Evolutionary conservation across 768 basidiomycete species (phyloP), one percentile per base, ranked within the genome.

Genomic region (Inosperma sp.): DNA sequence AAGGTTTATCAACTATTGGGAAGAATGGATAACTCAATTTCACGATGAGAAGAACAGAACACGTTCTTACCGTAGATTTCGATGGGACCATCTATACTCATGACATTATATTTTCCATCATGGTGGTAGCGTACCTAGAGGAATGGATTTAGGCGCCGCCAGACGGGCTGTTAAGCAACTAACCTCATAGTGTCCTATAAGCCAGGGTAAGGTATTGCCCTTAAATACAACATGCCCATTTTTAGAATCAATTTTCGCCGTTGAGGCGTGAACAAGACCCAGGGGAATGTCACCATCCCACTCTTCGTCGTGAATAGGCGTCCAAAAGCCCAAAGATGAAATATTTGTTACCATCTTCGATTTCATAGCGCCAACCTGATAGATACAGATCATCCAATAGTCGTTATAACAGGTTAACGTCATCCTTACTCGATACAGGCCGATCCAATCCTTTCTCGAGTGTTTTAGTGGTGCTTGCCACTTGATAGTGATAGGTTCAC

Each of bases 41-140:
- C 21, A 21, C 12, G 40, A 44, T 39, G 33, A 22, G 21, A 23
- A 53, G 22, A 34, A 29, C 30, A 43, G 41, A 23, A 27, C 71
- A 87, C 50, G 55, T 41, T 16, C 50, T 8, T 34, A 93, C 95
- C 88, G 54, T 83, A 90, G 26, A 99, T 84, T 63, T 96, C 92
- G 51, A 98, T 72, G 7, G 93, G 91, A 2, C 85, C 88, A 41
- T 88, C 83, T 46, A 86, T 62, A 47, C 83, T 81, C 80, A 98
- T 87, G 49, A 98, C 96, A 66, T 93, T 96, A 69, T 99, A 89
- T 66, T 94, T 97, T 41, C 93, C 93, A 65, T 96, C 92, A 62
- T 97, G 94, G 61, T 99, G 96, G 64, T 93, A 94, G 3, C 92
- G 84, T 53, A 87, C 74, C 87, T 88, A 54, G 22, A 42, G 37